Evolutionary conservation across 2,329 filamentous ascomycete genomes (phyloP).

Genomic region (Trichoderma koningii): DNA sequence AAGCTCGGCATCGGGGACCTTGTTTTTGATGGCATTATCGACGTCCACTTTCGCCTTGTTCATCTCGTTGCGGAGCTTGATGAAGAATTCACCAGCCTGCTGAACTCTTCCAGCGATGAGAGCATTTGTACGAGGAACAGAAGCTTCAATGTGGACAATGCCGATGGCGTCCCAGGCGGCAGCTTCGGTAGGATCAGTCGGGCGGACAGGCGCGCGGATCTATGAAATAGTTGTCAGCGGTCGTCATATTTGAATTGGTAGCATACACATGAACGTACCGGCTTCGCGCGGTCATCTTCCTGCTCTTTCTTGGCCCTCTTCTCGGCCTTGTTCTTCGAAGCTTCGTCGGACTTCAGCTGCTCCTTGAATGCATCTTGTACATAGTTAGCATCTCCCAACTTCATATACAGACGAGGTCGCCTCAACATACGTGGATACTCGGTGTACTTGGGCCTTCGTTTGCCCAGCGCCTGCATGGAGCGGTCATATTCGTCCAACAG

Average conservation of each 20-base stretch:
- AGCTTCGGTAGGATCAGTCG: slow-evolving; percentile 49
- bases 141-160: slow-evolving; percentile 51
- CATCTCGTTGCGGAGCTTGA: slow-evolving; percentile 51
- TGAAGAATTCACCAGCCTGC: slow-evolving; percentile 53
- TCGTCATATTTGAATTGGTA: not conserved
- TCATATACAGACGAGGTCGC: not conserved
- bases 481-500: slow-evolving; percentile 47
- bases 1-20: slow-evolving; percentile 42
- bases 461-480: slow-evolving; percentile 46
- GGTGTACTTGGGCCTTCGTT: slow-evolving; percentile 49
- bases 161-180: slow-evolving; percentile 57
- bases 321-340: slow-evolving; percentile 49
- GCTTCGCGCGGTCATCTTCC: slow-evolving; percentile 46
- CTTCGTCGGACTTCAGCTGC: slow-evolving; percentile 50
- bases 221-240: slow-evolving; percentile 27
- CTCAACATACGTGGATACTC: slow-evolving; percentile 46
- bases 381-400: not conserved
- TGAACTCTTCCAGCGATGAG: slow-evolving; percentile 53
- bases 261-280: slow-evolving; percentile 37
- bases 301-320: slow-evolving; percentile 49
- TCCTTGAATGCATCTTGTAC: slow-evolving; percentile 47
- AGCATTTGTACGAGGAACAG: slow-evolving; percentile 42
- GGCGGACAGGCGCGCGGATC: slow-evolving; percentile 48
- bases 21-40: slow-evolving; percentile 48
- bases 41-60: slow-evolving; percentile 50